Percentiles rank a stretch among this genome's conserved stretches.
phyloP scores from a whole-genome alignment of 441 rosid genomes.

The Hura crepitans region DNA sequence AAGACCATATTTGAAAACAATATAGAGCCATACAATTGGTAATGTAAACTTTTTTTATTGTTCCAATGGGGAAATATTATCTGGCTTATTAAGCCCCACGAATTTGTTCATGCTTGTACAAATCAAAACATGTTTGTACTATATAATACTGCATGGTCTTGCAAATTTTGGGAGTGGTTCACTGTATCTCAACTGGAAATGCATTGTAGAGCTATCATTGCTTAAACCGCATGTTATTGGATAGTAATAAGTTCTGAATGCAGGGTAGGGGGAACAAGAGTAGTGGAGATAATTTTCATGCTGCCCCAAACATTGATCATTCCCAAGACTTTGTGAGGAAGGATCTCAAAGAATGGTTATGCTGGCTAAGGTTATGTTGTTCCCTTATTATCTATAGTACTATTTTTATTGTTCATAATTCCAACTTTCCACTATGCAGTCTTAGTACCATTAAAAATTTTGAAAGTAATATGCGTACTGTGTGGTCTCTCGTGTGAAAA shows the following conservation, averaged over 20 bases:
- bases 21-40: neutral
- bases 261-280: constrained; percentile 98
- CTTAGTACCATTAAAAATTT: neutral
- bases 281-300: constrained; percentile 96
- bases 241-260: constrained; percentile 21
- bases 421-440: neutral
- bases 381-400: constrained; percentile 6
- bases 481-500: neutral
- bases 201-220: constrained; percentile 1
- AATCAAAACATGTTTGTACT: neutral
- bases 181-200: constrained; percentile 11
- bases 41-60: neutral
- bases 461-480: neutral
- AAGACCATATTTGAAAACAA: neutral
- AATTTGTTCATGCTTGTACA: neutral
- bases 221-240: constrained; percentile 4
- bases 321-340: constrained; percentile 94
- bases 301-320: constrained; percentile 98
- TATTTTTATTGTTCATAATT: neutral
- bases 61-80: neutral
- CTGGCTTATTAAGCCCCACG: neutral
- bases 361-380: constrained; percentile 73
- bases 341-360: constrained; percentile 88
- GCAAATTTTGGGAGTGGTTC: constrained; percentile 1
- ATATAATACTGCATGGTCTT: neutral